Evolutionary conservation across 768 basidiomycete genomes (phyloP).

Genomic region (Mycena belliarum): DNA sequence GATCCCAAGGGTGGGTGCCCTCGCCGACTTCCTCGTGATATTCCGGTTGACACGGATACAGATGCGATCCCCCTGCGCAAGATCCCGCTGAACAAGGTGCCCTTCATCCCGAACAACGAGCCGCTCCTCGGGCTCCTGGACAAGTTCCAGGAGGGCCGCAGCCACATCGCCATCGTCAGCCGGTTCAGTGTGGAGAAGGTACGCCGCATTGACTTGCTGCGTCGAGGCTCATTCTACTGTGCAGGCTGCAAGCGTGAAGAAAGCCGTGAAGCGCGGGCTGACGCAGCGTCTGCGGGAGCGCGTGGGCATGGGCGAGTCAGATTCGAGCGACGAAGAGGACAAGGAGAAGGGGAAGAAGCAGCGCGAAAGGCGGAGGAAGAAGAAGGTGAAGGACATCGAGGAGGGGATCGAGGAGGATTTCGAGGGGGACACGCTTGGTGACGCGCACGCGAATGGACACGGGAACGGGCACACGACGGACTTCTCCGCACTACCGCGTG

Average conservation of each 20-base stretch:
- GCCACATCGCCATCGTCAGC: slow-evolving; percentile 90
- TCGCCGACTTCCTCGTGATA: too few relatives aligned
- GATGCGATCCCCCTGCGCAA: slow-evolving; percentile 83
- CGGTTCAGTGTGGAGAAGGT: slow-evolving; percentile 70
- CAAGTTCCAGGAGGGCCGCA: slow-evolving; percentile 86
- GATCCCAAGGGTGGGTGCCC: slow-evolving; percentile 69
- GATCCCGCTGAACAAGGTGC: slow-evolving; percentile 84
- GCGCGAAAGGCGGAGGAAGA: slow-evolving; percentile 18
- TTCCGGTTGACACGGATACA: slow-evolving; percentile 21
- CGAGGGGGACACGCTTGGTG: slow-evolving; percentile 17
- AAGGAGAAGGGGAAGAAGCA: slow-evolving; percentile 20
- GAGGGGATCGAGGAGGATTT: slow-evolving; percentile 20
- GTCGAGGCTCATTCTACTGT: background rate
- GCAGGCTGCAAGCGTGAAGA: slow-evolving; percentile 76
- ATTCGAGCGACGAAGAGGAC: slow-evolving; percentile 49
- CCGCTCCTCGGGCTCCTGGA: slow-evolving; percentile 83
- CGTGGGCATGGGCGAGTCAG: slow-evolving; percentile 72
- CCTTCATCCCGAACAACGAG: slow-evolving; percentile 85
- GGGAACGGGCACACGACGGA: background rate
- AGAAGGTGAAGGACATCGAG: slow-evolving; percentile 20
- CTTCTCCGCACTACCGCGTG: background rate
- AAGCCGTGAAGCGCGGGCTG: slow-evolving; percentile 77
- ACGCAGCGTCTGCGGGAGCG: slow-evolving; percentile 76
- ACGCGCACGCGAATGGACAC: background rate
- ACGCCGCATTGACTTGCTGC: background rate